Conservation (phyloP, 2,329 filamentous ascomycete species). For the Colletotrichum salicis region DNA sequence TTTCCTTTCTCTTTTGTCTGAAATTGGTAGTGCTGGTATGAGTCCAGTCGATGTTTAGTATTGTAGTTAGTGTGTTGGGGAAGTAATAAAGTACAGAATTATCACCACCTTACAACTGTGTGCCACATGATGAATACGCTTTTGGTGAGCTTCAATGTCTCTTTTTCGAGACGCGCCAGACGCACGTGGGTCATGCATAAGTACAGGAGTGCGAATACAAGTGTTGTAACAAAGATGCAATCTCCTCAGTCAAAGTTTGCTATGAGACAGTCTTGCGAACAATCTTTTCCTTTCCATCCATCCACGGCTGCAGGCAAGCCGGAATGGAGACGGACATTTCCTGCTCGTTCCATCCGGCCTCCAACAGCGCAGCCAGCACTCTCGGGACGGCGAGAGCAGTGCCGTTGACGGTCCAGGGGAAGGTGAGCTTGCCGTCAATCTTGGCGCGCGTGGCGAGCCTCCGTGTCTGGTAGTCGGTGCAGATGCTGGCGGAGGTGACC, state of each 20-base stretch:
- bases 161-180: background rate
- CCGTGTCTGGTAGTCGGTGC: conserved; percentile 93
- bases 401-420: conserved; percentile 92
- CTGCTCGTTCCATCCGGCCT: conserved; percentile 87
- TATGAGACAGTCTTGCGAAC: conserved; percentile 42
- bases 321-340: conserved; percentile 77
- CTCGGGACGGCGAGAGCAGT: conserved; percentile 92
- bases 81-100: conserved; percentile 3
- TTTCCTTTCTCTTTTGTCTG: conserved; percentile 25
- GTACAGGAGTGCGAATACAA: background rate
- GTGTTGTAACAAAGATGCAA: conserved; percentile 7
- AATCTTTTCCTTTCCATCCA: conserved; percentile 80
- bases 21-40: conserved; percentile 2
- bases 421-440: conserved; percentile 67
- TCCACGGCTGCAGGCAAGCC: conserved; percentile 82
- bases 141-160: background rate
- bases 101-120: background rate
- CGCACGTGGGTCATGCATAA: background rate
- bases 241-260: background rate
- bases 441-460: conserved; percentile 81
- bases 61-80: background rate
- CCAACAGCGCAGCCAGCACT: conserved; percentile 87
- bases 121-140: background rate
- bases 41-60: background rate
- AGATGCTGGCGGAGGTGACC: conserved; percentile 89